These are phyloP conservation scores for Acacia concinna DNA, from an alignment of 331 rosid genomes.

Conservation along the genomic window DNA sequence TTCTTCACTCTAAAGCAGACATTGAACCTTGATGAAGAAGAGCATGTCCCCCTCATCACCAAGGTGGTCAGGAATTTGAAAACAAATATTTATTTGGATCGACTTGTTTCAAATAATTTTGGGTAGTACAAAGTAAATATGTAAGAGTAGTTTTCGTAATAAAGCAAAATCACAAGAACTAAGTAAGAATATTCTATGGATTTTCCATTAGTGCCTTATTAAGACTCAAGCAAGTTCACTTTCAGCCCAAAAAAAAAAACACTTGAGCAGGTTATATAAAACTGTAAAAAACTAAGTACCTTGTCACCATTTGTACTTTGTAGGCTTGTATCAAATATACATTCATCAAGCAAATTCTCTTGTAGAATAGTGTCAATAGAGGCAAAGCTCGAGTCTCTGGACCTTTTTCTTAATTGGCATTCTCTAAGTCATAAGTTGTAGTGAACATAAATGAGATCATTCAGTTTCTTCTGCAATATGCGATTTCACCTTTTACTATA, in stretches of 20 bases:
- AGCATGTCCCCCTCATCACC: background rate
- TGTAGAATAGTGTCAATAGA: constrained; percentile 53
- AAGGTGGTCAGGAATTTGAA: constrained; percentile 21
- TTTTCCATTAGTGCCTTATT: background rate
- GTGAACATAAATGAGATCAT: constrained; percentile 72
- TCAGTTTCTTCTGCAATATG: constrained; percentile 68
- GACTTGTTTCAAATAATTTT: too few species aligned
- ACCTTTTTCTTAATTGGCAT: constrained; percentile 66
- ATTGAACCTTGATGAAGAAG: background rate
- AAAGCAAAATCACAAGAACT: background rate
- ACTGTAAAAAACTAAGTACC: constrained; percentile 46
- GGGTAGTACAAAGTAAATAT: too few species aligned
- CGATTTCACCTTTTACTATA: constrained; percentile 57
- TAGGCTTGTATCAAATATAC: constrained; percentile 64
- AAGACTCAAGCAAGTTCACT: constrained; percentile 14
- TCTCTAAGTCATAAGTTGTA: constrained; percentile 90
- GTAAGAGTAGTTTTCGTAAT: too few species aligned
- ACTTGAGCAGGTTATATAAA: background rate
- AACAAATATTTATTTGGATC: background rate
- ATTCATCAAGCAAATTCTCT: constrained; percentile 65
- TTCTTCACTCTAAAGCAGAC: background rate
- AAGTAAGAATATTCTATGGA: background rate
- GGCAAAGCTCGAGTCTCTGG: constrained; percentile 44
- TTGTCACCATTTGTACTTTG: constrained; percentile 54
- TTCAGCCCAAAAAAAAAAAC: background rate